phyloP scores from a whole-genome alignment of 2,329 filamentous ascomycete species.

The Venturia oleaginea region DNA sequence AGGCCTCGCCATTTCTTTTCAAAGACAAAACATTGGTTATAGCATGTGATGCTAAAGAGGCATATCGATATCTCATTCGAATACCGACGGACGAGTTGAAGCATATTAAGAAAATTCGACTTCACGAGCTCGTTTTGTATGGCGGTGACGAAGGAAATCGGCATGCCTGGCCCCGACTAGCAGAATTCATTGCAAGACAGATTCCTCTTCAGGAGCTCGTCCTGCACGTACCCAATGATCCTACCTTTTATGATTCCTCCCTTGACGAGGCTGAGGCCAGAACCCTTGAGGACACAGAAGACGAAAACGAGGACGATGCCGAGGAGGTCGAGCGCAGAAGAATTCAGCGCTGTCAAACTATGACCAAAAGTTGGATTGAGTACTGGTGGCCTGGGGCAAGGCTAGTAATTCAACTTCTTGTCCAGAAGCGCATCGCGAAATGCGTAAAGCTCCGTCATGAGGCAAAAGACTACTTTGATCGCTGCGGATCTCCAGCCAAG shows the following conservation, averaged over 20 bases:
- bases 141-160: not conserved
- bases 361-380: not conserved
- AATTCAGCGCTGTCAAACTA: not conserved
- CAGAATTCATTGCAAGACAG: not conserved
- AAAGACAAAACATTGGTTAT: not conserved
- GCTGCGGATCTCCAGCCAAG: not conserved
- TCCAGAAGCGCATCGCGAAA: not conserved
- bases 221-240: not conserved
- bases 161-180: not conserved
- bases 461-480: not conserved
- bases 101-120: not conserved
- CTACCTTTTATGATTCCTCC: not conserved
- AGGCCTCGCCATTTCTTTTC: constrained; percentile 1
- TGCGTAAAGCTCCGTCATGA: not conserved
- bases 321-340: not conserved
- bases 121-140: not conserved
- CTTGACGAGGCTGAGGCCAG: not conserved
- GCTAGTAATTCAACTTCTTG: not conserved
- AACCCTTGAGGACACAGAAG: not conserved
- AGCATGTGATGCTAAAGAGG: not conserved
- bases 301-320: not conserved
- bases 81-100: not conserved
- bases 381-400: constrained; percentile 3
- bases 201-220: not conserved
- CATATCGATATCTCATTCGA: not conserved